Evolutionary conservation across 805 yeast species (phyloP).

Genomic region (Yarrowia sp.): DNA sequence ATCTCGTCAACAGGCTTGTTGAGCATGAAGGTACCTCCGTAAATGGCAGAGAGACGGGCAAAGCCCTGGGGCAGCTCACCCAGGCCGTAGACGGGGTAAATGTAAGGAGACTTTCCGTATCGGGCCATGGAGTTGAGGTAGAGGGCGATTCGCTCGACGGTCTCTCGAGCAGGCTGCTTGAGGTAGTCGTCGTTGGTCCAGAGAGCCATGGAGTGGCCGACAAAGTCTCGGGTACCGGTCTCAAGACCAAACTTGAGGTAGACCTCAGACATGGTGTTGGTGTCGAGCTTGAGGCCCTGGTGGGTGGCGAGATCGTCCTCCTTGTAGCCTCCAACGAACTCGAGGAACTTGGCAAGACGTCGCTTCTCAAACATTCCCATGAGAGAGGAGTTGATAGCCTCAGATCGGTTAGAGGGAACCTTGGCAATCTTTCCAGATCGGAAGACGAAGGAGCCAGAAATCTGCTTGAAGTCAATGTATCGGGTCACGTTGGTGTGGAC

Average conservation of each 20-base stretch:
- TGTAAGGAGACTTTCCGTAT: conserved; percentile 93
- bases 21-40: conserved; percentile 98
- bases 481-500: conserved; percentile 95
- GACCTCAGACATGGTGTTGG: conserved; percentile 85
- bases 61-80: conserved; percentile 99
- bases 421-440: conserved; percentile 87
- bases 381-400: conserved; percentile 85
- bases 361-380: conserved; percentile 97
- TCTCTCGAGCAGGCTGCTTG: conserved; percentile 84
- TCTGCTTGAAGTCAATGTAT: conserved; percentile 93
- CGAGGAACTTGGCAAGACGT: conserved; percentile 87
- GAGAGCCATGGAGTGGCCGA: conserved; percentile 98
- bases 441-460: conserved; percentile 92
- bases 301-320: conserved; percentile 79
- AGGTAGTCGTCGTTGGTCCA: conserved; percentile 91
- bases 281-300: conserved; percentile 77
- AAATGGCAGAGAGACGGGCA: conserved; percentile 92
- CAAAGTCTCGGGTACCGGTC: conserved; percentile 88
- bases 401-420: conserved; percentile 88
- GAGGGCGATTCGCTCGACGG: conserved; percentile 78
- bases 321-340: conserved; percentile 76
- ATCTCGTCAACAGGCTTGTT: conserved; percentile 94
- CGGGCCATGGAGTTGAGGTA: conserved; percentile 89
- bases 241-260: conserved; percentile 87
- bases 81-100: conserved; percentile 92